Evolutionary conservation across 352 stramenopile genomes (phyloP).

Genomic region (Phytophthora ohioensis): DNA sequence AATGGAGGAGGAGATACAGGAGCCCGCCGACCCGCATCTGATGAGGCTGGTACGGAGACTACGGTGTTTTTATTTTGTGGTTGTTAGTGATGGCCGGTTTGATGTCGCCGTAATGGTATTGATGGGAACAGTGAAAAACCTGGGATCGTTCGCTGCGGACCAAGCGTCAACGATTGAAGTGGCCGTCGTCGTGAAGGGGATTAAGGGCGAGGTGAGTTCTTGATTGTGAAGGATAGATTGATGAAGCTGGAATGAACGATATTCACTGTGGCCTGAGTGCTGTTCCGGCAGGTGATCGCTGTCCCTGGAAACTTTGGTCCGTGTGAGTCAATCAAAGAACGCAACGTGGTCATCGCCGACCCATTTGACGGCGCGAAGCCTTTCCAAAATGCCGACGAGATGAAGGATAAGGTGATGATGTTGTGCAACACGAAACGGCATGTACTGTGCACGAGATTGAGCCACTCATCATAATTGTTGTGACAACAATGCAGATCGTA

Average conservation of each 20-base stretch:
- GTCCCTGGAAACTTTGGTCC: constrained; percentile 82
- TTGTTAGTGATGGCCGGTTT: constrained; percentile 15
- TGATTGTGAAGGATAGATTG: not conserved
- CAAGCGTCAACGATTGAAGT: constrained; percentile 81
- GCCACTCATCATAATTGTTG: not conserved
- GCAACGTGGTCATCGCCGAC: constrained; percentile 55
- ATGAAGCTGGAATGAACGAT: not conserved
- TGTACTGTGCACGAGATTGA: not conserved
- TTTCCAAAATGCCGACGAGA: constrained; percentile 48
- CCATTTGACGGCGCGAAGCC: constrained; percentile 63
- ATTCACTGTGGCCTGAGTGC: not conserved
- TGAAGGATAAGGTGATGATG: constrained; percentile 57
- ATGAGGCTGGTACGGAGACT: constrained; percentile 50
- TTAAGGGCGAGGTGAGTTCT: constrained; percentile 73
- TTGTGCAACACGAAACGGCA: not conserved
- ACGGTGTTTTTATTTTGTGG: constrained; percentile 1
- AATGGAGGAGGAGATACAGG: constrained; percentile 40
- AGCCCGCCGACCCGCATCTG: constrained; percentile 53
- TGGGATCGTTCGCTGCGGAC: constrained; percentile 74
- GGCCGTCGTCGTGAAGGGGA: constrained; percentile 63
- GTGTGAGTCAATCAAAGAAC: constrained; percentile 60
- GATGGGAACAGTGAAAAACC: constrained; percentile 49
- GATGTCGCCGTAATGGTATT: not conserved
- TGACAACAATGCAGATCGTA: constrained; percentile 51
- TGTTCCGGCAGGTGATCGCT: constrained; percentile 61